Base-by-base conservation (phyloP, 495 filamentous ascomycete genomes). In the Venustampulla echinocandica region DNA sequence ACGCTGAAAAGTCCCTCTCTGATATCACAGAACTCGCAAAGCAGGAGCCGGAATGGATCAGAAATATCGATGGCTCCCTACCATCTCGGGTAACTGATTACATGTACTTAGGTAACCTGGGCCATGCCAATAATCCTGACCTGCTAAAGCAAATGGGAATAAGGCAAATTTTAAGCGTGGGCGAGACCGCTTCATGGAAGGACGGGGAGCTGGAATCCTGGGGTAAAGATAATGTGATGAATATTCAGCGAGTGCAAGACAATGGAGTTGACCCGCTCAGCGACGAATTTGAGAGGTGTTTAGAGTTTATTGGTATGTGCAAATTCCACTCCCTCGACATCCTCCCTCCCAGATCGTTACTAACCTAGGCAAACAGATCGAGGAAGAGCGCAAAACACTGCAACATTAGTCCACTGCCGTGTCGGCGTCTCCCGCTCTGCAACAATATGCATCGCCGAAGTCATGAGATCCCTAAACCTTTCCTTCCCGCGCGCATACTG, bases 361-460 rank as follows among this genome's bases (percentile, higher is more conserved):
- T 49, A 45, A 52, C 30, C 22, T 9, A 3, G n/a, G 11, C 17
- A 9, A n/a, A 46, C 53, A 95, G 90, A 83, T 21, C 74, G 80
- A 57, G 88, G 90, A 28, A 84, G 82, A 55, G 59, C 59, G 32
- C 81, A 85, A 33, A 77, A 79, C 17, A 82, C 75, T 4, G 88
- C 90, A n/a, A 95, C 92, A 1, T 71, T 98, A 36, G 92, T 98
- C 20, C 92, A 98, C 63, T 98, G 92, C 62, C 82, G 93, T 10
- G 92, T 98, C 34, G 92, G 92, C 38, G 92, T 98, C 48, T 95
- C 89, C 15, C 75, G 92, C 48, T 90, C 85, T 39, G 92, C 92
- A 17, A 98, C 92, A 6, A 95, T 98, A 60, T 97, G 92, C 66
- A 97, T 98, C 57, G 92, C 92, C 24, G 90, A 96, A 64, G 90